A percentile compares a stretch with the other conserved stretches of the same genome.
Evolutionary conservation across 441 rosid genomes (phyloP).

Genomic region (Metrosideros polymorpha): DNA sequence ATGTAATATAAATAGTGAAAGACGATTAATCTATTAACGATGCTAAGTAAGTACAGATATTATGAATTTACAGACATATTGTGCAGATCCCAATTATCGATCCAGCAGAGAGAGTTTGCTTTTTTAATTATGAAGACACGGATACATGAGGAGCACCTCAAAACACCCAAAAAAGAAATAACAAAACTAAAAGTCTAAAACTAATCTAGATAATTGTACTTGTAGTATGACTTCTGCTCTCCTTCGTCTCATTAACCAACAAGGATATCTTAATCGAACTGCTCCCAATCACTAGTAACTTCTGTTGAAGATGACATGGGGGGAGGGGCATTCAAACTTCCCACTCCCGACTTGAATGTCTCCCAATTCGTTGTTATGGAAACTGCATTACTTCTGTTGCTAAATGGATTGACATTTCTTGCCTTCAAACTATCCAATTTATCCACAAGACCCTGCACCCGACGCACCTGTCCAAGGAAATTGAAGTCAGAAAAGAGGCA

Average conservation of each 20-base stretch:
- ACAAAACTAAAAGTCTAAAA: background rate
- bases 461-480: conserved; percentile 45
- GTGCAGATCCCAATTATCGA: background rate
- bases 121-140: background rate
- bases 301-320: conserved; percentile 35
- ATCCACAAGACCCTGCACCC: conserved; percentile 69
- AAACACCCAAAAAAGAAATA: background rate
- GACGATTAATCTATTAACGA: background rate
- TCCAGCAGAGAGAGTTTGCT: background rate
- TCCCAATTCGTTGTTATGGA: conserved; percentile 72
- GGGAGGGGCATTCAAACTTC: conserved; percentile 58
- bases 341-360: conserved; percentile 55
- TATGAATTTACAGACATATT: background rate
- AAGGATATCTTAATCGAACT: conserved; percentile 31
- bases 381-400: conserved; percentile 29
- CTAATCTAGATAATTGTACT: background rate
- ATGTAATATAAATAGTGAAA: background rate
- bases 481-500: background rate
- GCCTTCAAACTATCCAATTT: conserved; percentile 62
- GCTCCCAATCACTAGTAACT: conserved; percentile 61
- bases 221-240: background rate
- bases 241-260: background rate
- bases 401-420: conserved; percentile 46
- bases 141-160: background rate
- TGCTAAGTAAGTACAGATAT: background rate